Evolutionary conservation across 106 monocot species (phyloP), one percentile per base, ranked within the genome.

Genomic region (Acorus gramineus): DNA sequence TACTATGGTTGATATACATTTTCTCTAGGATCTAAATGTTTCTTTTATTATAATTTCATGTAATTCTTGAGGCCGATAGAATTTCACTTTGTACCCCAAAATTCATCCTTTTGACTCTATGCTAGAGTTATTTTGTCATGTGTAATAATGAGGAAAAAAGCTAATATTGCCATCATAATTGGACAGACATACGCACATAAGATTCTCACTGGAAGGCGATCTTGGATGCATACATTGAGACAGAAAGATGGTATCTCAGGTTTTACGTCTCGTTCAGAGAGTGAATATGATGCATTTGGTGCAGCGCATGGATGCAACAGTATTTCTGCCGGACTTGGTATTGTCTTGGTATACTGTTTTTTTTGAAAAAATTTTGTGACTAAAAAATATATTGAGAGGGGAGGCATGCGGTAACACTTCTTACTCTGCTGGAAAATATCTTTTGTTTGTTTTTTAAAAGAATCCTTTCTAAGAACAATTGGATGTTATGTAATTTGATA

Each of bases 271-370:
- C 81, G 79, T 50, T 4, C 51, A 7, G 89, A 89, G 71, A 89
- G 89, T 52, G 77, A 82, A 49, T 89, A 81, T 59, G 89, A 89
- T 74, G 79, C 89, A 50, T 89, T 89, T 82, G 84, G 81, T 66
- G 69, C 89, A 72, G 89, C 79, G 11, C 89, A 89, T 72, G 85
- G 89, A 49, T 89, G 79, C 77, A 89, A 82, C 55, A 89, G 89
- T 69, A 59, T 89, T 43, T 89, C 89, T 74, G 89, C 89, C 7
- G 89, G 81, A 5, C 81, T 89, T 65, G 88, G 88, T 89, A 75
- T 28, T 11, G 14, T 2, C 5, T 43, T 59, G 5, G 28, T 28
- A 28, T 28, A 28, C 28, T 28, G 28, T 28, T 28, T 28, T 58
- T 49, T 50, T 8, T 56, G 6, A 42, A 2, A 60, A 28, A 28